These are phyloP conservation scores for Leccinum olivaceopallidum DNA, from an alignment of 768 basidiomycete species.

Conservation along the genomic window DNA sequence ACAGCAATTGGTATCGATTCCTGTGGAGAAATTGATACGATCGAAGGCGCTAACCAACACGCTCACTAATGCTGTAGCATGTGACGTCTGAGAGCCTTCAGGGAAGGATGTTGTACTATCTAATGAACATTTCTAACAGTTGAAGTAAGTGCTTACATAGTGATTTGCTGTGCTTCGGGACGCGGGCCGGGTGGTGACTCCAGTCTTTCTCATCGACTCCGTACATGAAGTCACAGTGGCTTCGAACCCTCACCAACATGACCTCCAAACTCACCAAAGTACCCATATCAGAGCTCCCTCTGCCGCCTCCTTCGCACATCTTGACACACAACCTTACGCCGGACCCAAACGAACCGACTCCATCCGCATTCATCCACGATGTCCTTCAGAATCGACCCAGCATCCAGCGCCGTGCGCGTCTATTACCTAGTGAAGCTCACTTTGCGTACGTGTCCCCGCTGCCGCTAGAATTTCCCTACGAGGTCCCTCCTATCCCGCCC, in stretches of 20 bases:
- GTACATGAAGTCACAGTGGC: background rate
- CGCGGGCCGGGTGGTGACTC: background rate
- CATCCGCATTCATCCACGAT: constrained; percentile 49
- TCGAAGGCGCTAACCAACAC: background rate
- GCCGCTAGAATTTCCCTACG: constrained; percentile 81
- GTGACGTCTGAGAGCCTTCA: background rate
- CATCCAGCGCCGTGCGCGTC: constrained; percentile 66
- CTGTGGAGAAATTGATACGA: background rate
- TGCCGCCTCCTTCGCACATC: constrained; percentile 42
- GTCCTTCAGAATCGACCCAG: constrained; percentile 56
- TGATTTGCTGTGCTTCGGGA: background rate
- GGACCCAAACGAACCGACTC: constrained; percentile 55
- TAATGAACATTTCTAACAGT: background rate
- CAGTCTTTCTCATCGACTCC: background rate
- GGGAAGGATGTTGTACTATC: background rate
- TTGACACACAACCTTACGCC: constrained; percentile 56
- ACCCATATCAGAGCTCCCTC: constrained; percentile 47
- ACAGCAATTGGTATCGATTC: background rate
- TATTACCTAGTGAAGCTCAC: constrained; percentile 59
- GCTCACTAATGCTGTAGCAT: background rate
- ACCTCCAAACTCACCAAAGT: constrained; percentile 23
- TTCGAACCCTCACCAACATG: constrained; percentile 21
- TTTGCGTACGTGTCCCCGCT: constrained; percentile 84
- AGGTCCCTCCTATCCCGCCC: constrained; percentile 57
- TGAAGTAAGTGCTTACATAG: background rate